These are phyloP conservation scores for Rhizophora mangle DNA, from an alignment of 345 rosid species.

Conservation along the genomic window DNA sequence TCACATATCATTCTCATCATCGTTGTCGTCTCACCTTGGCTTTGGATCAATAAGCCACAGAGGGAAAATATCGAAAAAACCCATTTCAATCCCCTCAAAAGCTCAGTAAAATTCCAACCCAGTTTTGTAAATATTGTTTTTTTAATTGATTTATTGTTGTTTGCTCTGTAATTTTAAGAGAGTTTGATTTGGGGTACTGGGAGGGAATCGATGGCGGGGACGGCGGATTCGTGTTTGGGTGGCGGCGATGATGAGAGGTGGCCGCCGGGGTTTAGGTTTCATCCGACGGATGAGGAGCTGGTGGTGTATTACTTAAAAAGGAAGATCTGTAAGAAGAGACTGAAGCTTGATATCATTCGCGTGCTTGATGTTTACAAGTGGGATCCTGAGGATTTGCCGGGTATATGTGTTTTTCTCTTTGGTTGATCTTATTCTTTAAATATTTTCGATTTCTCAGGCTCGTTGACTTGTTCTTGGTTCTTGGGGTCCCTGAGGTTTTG, in stretches of 20 bases:
- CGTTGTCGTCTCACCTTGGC: no score
- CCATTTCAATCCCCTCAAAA: no score
- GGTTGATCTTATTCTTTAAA: neutral
- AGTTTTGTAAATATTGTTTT: no score
- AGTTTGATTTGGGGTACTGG: neutral
- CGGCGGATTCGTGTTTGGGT: constrained; percentile 15
- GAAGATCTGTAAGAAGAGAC: constrained; percentile 61
- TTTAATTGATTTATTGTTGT: neutral
- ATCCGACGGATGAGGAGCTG: constrained; percentile 94
- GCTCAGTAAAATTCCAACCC: no score
- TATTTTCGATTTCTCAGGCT: neutral
- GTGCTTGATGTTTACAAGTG: constrained; percentile 86
- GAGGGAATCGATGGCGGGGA: constrained; percentile 27
- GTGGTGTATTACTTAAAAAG: constrained; percentile 68
- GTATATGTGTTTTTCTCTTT: constrained; percentile 24
- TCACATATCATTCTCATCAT: no score
- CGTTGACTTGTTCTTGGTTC: constrained; percentile 1
- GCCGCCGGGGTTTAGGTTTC: constrained; percentile 95
- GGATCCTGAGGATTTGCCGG: constrained; percentile 92
- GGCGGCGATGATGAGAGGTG: constrained; percentile 36
- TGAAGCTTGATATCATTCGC: constrained; percentile 54
- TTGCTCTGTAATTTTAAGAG: neutral
- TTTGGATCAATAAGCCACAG: no score
- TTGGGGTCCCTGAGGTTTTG: neutral
- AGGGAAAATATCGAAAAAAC: no score